These are phyloP conservation scores for Candida morakotiae DNA, from an alignment of 805 yeast species.

Conservation along the genomic window DNA sequence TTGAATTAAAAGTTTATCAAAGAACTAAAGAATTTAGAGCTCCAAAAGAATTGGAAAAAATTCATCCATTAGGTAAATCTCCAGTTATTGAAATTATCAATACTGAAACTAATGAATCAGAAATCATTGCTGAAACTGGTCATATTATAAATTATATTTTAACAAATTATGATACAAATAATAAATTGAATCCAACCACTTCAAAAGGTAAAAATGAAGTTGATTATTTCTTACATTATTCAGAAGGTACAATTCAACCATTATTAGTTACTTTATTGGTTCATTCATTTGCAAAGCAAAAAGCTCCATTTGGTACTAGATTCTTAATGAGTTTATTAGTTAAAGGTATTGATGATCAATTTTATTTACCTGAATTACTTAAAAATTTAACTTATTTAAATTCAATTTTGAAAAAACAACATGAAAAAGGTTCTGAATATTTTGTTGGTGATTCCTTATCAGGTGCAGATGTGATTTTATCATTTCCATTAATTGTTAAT, in stretches of 20 bases:
- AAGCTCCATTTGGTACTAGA: slow-evolving; percentile 25
- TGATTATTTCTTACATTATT: slow-evolving; percentile 50
- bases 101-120: slow-evolving; percentile 14
- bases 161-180: slow-evolving; percentile 42
- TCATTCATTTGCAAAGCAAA: slow-evolving; percentile 18
- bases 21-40: slow-evolving; percentile 25
- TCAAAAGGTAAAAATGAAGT: slow-evolving; percentile 40
- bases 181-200: slow-evolving; percentile 32
- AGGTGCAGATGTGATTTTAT: slow-evolving; percentile 54
- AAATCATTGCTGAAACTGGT: slow-evolving; percentile 55
- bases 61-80: slow-evolving; percentile 38
- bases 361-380: slow-evolving; percentile 20
- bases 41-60: slow-evolving; percentile 24
- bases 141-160: slow-evolving; percentile 51
- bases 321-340: slow-evolving; percentile 19
- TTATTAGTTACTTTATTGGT: slow-evolving; percentile 33
- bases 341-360: slow-evolving; percentile 20
- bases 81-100: slow-evolving; percentile 27
- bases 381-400: slow-evolving; percentile 26
- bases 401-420: slow-evolving; percentile 19
- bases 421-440: slow-evolving; percentile 21
- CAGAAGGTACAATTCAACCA: slow-evolving; percentile 63
- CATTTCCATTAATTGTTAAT: slow-evolving; percentile 40
- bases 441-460: slow-evolving; percentile 50
- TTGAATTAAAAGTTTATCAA: slow-evolving; percentile 27